Evolutionary conservation across 2,329 filamentous ascomycete genomes (phyloP).

Genomic region (Venturia carpophila): DNA sequence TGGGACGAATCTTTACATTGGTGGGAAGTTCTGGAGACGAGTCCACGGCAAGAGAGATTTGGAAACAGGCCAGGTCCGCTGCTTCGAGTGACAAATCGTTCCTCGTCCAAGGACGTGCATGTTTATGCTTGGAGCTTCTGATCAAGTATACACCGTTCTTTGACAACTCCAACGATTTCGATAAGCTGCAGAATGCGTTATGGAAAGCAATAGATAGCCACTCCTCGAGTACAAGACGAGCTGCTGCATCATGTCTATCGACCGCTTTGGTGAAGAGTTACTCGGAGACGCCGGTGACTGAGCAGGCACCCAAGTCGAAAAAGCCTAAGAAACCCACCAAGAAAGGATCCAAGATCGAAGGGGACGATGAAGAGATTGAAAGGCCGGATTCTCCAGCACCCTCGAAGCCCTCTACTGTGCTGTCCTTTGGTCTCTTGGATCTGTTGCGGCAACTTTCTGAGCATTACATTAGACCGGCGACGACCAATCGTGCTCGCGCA

Average conservation of each 20-base stretch:
- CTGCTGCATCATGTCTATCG: conserved; percentile 77
- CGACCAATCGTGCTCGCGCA: conserved; percentile 71
- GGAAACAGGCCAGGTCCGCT: conserved; percentile 79
- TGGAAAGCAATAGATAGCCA: conserved; percentile 82
- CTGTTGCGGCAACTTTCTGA: conserved; percentile 70
- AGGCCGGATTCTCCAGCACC: conserved; percentile 68
- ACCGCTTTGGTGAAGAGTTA: conserved; percentile 76
- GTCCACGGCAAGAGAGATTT: conserved; percentile 74
- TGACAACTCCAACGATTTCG: conserved; percentile 81
- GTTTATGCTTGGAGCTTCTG: conserved; percentile 68
- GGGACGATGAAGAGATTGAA: conserved; percentile 66
- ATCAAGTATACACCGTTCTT: conserved; percentile 70
- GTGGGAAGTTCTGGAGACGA: conserved; percentile 76
- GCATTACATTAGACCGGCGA: conserved; percentile 72
- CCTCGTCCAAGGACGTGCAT: conserved; percentile 70
- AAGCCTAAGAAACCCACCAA: conserved; percentile 68
- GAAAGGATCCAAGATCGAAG: conserved; percentile 51
- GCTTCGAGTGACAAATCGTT: conserved; percentile 73
- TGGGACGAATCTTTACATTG: conserved; percentile 69
- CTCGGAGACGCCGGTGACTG: conserved; percentile 50
- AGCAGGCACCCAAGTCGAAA: conserved; percentile 51
- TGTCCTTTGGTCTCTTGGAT: conserved; percentile 68
- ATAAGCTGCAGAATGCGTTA: conserved; percentile 71
- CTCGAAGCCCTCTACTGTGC: conserved; percentile 60
- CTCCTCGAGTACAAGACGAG: conserved; percentile 68